Percentiles rank a stretch among this genome's conserved stretches.
phyloP scores from a whole-genome alignment of 345 rosid genomes.

The Citrus mangshanensis region DNA sequence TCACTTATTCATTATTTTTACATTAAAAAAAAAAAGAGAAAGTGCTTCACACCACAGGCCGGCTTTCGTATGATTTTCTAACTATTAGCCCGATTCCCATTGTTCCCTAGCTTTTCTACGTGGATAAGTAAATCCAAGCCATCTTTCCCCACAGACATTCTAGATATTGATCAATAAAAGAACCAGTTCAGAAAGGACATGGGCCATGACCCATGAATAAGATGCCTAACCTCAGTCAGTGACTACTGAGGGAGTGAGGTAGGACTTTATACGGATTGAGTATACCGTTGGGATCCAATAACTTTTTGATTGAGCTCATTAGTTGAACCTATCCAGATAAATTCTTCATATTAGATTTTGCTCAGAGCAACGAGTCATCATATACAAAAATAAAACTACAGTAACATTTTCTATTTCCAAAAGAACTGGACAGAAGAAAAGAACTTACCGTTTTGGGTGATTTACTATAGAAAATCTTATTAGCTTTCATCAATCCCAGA shows the following conservation, averaged over 20 bases:
- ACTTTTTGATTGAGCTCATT: constrained; percentile 76
- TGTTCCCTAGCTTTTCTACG: not conserved
- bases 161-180: not conserved
- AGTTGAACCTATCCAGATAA: constrained; percentile 48
- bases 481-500: constrained; percentile 92
- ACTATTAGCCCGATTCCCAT: not conserved
- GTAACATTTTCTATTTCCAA: not conserved
- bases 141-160: not conserved
- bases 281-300: constrained; percentile 80
- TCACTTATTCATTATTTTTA: not conserved
- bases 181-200: not conserved
- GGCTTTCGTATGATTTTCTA: not conserved
- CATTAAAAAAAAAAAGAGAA: not conserved
- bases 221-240: constrained; percentile 20
- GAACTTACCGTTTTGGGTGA: constrained; percentile 64
- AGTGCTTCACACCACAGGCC: not conserved
- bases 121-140: not conserved
- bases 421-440: not conserved
- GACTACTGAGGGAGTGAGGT: constrained; percentile 38
- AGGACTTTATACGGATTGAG: constrained; percentile 91
- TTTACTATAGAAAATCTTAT: constrained; percentile 78
- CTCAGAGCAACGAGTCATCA: not conserved
- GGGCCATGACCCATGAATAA: not conserved
- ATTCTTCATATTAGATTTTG: constrained; percentile 11
- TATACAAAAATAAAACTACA: not conserved